phyloP scores from a whole-genome alignment of 176 grass and related monocot genomes.

The Triticum turgidum region DNA sequence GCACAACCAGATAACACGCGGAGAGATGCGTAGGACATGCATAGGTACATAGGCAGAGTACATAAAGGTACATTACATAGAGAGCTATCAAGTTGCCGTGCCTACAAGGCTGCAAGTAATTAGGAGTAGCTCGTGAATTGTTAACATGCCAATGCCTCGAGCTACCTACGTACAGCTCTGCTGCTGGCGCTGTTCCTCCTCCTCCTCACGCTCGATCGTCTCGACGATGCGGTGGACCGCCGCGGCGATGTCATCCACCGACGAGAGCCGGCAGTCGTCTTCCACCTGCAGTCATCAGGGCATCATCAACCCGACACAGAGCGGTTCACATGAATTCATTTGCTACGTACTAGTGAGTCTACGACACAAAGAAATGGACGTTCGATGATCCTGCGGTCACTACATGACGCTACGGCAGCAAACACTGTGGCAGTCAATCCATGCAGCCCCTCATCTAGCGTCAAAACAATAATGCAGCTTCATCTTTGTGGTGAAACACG shows the following conservation, averaged over 20 bases:
- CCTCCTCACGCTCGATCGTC: slow-evolving; percentile 33
- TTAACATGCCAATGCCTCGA: neutral
- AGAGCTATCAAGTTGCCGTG: neutral
- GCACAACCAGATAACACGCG: neutral
- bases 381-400: neutral
- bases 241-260: slow-evolving; percentile 60
- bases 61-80: neutral
- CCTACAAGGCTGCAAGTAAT: neutral
- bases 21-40: neutral
- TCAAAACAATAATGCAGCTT: neutral
- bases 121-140: neutral
- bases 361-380: neutral
- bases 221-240: slow-evolving; percentile 62
- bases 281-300: slow-evolving; percentile 47
- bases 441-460: neutral
- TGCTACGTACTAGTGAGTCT: neutral
- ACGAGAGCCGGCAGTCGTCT: slow-evolving; percentile 65
- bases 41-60: neutral
- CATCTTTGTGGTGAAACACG: neutral
- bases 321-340: neutral
- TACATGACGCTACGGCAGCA: neutral
- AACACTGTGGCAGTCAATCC: neutral
- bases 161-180: slow-evolving; percentile 4
- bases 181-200: neutral
- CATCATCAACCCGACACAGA: neutral